Percentiles rank a stretch among this genome's conserved stretches.
These are phyloP conservation scores for Penicillium malachiteum DNA, from an alignment of 495 filamentous ascomycete species.

Conservation along the genomic window DNA sequence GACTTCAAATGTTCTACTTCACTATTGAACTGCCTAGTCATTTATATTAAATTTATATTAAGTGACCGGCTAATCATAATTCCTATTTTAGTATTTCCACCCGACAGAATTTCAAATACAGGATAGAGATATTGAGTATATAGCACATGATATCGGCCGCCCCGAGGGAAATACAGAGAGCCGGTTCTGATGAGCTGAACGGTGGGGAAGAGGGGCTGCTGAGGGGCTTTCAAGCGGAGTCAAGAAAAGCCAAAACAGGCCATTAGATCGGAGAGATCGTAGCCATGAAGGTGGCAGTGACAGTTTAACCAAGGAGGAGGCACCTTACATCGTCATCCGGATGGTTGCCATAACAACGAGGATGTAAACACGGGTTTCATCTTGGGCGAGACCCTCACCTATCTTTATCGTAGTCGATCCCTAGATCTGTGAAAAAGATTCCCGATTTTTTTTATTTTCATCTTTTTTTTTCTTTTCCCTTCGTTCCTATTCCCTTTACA, in stretches of 20 bases:
- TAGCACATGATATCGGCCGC: conserved; percentile 17
- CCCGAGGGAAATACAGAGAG: conserved; percentile 9
- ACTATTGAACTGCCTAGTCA: not conserved
- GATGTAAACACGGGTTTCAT: conserved; percentile 41
- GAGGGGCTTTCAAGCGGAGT: conserved; percentile 19
- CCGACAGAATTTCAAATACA: not conserved
- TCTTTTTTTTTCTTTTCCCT: conserved; percentile 8
- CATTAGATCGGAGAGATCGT: conserved; percentile 18
- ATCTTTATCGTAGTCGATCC: conserved; percentile 19
- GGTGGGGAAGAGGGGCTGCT: conserved; percentile 20
- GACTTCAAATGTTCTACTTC: not conserved
- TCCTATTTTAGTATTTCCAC: not conserved
- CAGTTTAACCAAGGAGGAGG: conserved; percentile 10
- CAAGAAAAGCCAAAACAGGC: conserved; percentile 14
- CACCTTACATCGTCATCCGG: conserved; percentile 34
- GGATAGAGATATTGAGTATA: not conserved
- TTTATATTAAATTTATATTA: no score
- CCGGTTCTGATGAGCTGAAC: conserved; percentile 28
- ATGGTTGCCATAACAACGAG: conserved; percentile 47
- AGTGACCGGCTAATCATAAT: not conserved
- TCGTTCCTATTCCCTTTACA: conserved; percentile 5
- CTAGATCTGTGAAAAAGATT: conserved; percentile 21
- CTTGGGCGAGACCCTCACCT: conserved; percentile 21
- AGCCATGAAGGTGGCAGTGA: conserved; percentile 19
- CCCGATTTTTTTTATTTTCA: conserved; percentile 11